Evolutionary conservation across 2,329 filamentous ascomycete species (phyloP).

Genomic region (Xylariaceae sp.): DNA sequence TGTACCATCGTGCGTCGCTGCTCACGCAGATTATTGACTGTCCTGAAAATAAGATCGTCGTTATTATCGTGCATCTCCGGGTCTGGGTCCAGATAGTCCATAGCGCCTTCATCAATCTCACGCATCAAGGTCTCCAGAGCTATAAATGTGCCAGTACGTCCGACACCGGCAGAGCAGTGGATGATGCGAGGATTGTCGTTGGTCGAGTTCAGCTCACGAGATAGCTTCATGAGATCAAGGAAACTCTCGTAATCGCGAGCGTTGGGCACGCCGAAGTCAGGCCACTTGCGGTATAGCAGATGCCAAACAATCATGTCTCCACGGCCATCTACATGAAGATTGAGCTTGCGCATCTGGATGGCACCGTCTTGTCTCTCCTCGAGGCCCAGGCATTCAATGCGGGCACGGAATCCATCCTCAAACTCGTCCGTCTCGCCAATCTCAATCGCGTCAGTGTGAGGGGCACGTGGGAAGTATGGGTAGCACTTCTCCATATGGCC

Average conservation of each 20-base stretch:
- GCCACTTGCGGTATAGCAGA: slow-evolving; percentile 86
- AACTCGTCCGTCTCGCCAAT: slow-evolving; percentile 71
- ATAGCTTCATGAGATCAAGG: slow-evolving; percentile 72
- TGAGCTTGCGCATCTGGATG: slow-evolving; percentile 78
- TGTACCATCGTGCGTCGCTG: slow-evolving; percentile 98
- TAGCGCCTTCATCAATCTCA: slow-evolving; percentile 77
- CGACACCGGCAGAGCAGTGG: slow-evolving; percentile 91
- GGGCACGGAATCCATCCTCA: slow-evolving; percentile 70
- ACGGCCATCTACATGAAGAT: slow-evolving; percentile 58
- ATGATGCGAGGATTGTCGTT: slow-evolving; percentile 77
- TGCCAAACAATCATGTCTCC: slow-evolving; percentile 69
- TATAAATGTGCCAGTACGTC: slow-evolving; percentile 94
- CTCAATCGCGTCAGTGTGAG: slow-evolving; percentile 58
- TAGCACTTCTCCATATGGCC: slow-evolving; percentile 81
- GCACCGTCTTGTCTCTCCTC: slow-evolving; percentile 62
- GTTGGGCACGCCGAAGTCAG: slow-evolving; percentile 84
- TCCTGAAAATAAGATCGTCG: slow-evolving; percentile 75
- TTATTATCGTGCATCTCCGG: slow-evolving; percentile 33
- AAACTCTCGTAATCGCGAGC: slow-evolving; percentile 71
- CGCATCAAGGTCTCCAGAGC: slow-evolving; percentile 89
- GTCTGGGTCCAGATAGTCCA: slow-evolving; percentile 58
- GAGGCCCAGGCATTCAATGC: slow-evolving; percentile 70
- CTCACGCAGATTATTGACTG: slow-evolving; percentile 80
- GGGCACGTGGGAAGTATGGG: slow-evolving; percentile 78
- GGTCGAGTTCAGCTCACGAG: slow-evolving; percentile 62